phyloP scores from a whole-genome alignment of 129 eudicot genomes.

The Gnaphalium uliginosum region DNA sequence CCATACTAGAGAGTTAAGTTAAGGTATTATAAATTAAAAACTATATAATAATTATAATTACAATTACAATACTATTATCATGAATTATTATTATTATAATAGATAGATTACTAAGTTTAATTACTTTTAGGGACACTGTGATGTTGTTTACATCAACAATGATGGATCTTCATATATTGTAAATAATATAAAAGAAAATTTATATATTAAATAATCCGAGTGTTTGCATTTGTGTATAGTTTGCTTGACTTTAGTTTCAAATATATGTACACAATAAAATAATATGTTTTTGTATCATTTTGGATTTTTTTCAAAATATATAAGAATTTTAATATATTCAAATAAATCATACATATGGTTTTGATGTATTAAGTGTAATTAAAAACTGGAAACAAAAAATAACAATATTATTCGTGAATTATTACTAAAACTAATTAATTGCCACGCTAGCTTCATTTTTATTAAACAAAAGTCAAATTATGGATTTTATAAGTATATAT shows the following conservation, averaged over 20 bases:
- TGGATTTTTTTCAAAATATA: too few species aligned
- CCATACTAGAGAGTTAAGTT: slow-evolving; percentile 40
- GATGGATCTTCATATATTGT: not conserved
- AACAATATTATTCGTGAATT: too few species aligned
- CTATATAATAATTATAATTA: too few species aligned
- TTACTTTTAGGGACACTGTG: not conserved
- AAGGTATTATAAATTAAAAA: slow-evolving; percentile 14
- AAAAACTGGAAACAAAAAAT: too few species aligned
- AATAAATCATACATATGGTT: too few species aligned
- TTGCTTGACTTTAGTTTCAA: not conserved
- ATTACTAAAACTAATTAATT: too few species aligned
- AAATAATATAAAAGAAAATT: not conserved
- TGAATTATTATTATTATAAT: not conserved
- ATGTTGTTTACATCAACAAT: slow-evolving; percentile 1
- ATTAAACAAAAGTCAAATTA: too few species aligned
- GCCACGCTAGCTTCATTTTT: too few species aligned
- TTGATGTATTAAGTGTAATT: too few species aligned
- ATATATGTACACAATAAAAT: not conserved
- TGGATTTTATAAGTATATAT: too few species aligned
- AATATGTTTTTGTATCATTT: not conserved
- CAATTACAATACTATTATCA: not conserved
- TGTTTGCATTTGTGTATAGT: not conserved
- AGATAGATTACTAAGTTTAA: not conserved
- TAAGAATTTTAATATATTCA: too few species aligned
- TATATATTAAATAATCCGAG: not conserved